Evolutionary conservation across 108 stramenopile genomes (phyloP).

Genomic region (Pseudonitzschia multiseries): DNA sequence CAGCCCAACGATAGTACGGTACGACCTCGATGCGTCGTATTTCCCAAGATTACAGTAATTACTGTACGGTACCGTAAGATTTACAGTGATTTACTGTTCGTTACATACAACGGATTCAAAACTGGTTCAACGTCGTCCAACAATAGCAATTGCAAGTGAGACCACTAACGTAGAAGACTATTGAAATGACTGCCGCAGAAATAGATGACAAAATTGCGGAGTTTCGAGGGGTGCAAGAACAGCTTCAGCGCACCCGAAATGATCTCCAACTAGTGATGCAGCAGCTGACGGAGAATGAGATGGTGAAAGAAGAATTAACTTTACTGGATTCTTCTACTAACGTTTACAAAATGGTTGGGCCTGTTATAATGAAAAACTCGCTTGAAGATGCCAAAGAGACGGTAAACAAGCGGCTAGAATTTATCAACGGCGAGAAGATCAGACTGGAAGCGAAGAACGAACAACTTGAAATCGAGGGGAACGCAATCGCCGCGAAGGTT

Average conservation of each 20-base stretch:
- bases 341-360: slow-evolving; percentile 91
- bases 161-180: neutral
- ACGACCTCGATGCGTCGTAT: too few relatives aligned
- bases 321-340: slow-evolving; percentile 42
- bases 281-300: slow-evolving; percentile 89
- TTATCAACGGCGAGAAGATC: slow-evolving; percentile 75
- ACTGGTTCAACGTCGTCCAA: too few relatives aligned
- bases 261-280: slow-evolving; percentile 72
- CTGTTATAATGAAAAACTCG: slow-evolving; percentile 87
- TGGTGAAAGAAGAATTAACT: slow-evolving; percentile 73
- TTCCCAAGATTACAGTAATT: too few relatives aligned
- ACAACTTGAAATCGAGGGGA: slow-evolving; percentile 57
- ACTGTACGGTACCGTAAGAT: too few relatives aligned
- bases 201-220: slow-evolving; percentile 79
- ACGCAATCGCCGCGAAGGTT: slow-evolving; percentile 63
- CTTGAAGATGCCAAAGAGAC: slow-evolving; percentile 89
- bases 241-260: slow-evolving; percentile 48
- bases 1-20: too few relatives aligned
- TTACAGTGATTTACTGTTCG: too few relatives aligned
- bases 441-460: slow-evolving; percentile 52
- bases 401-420: slow-evolving; percentile 84
- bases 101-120: too few relatives aligned
- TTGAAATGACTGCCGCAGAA: slow-evolving; percentile 28
- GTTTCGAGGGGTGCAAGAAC: slow-evolving; percentile 73
- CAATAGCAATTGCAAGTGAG: neutral